Evolutionary conservation across 371 early-diverging fungal genomes (phyloP).

Genomic region (Haplosporangium sp.): DNA sequence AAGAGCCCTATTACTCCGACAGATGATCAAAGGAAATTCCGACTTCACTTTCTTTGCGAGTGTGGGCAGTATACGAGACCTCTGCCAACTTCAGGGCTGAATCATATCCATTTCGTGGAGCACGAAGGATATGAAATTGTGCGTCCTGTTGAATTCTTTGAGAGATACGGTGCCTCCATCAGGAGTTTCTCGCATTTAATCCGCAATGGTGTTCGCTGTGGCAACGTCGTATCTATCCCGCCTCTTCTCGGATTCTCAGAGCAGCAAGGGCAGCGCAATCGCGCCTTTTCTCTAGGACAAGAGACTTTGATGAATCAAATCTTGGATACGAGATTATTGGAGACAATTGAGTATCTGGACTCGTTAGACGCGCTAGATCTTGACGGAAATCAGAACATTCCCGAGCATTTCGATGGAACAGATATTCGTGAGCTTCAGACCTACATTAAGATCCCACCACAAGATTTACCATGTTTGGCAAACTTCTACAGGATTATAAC

Average conservation of each 20-base stretch:
- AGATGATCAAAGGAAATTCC: slow-evolving; percentile 29
- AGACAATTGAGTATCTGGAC: slow-evolving; percentile 32
- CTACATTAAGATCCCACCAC: slow-evolving; percentile 23
- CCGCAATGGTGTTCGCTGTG: slow-evolving; percentile 33
- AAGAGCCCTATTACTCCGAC: neutral
- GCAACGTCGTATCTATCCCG: slow-evolving; percentile 21
- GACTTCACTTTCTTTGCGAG: slow-evolving; percentile 42
- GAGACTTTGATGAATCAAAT: slow-evolving; percentile 24
- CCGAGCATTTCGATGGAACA: slow-evolving; percentile 17
- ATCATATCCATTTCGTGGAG: slow-evolving; percentile 29
- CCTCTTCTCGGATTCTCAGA: slow-evolving; percentile 13
- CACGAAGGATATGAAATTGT: slow-evolving; percentile 40
- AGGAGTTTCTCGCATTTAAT: slow-evolving; percentile 34
- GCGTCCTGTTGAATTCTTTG: slow-evolving; percentile 24
- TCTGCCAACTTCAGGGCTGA: slow-evolving; percentile 5
- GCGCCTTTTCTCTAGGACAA: slow-evolving; percentile 11
- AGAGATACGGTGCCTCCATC: slow-evolving; percentile 36
- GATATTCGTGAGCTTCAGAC: slow-evolving; percentile 28
- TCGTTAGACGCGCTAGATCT: slow-evolving; percentile 6
- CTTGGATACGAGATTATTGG: slow-evolving; percentile 29
- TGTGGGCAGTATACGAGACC: slow-evolving; percentile 25
- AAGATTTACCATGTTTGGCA: slow-evolving; percentile 8
- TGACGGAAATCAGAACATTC: slow-evolving; percentile 1
- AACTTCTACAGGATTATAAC: slow-evolving; percentile 29
- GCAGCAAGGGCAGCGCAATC: slow-evolving; percentile 1